A percentile compares a stretch with the other conserved stretches of the same genome.
phyloP scores from a whole-genome alignment of 2,329 filamentous ascomycete genomes.

The Xylaria sp. region DNA sequence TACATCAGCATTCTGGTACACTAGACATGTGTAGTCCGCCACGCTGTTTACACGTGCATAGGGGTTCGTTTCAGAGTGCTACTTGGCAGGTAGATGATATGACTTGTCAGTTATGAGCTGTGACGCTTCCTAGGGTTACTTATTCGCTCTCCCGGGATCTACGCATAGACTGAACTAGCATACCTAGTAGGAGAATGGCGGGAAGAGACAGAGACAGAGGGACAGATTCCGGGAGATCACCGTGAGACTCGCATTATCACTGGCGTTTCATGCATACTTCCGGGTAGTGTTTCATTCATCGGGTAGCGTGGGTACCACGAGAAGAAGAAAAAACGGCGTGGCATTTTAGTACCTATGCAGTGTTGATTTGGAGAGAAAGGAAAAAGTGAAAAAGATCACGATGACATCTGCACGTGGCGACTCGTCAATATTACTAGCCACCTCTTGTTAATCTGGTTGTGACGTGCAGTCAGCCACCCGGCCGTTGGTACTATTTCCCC shows the following conservation, averaged over 20 bases:
- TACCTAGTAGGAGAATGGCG: neutral
- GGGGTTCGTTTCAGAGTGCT: slow-evolving; percentile 18
- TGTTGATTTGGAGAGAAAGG: neutral
- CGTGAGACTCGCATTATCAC: slow-evolving; percentile 7
- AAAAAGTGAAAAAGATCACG: neutral
- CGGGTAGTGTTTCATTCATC: slow-evolving; percentile 9
- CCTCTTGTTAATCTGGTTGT: neutral
- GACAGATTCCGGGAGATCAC: neutral
- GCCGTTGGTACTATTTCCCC: neutral
- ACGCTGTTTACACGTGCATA: neutral
- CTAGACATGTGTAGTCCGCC: neutral
- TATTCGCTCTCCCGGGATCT: neutral
- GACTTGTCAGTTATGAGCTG: slow-evolving; percentile 15
- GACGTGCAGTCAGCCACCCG: neutral
- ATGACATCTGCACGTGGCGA: slow-evolving; percentile 2
- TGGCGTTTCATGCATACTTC: slow-evolving; percentile 18
- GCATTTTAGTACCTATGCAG: neutral
- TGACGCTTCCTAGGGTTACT: neutral
- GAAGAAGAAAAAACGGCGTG: slow-evolving; percentile 1
- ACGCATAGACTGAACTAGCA: too few relatives aligned
- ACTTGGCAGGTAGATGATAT: slow-evolving; percentile 15
- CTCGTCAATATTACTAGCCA: neutral
- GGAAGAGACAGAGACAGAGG: neutral
- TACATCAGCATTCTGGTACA: neutral
- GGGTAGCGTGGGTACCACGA: slow-evolving; percentile 5